Evolutionary conservation across 371 early-diverging fungal species (phyloP), one percentile per base, ranked within the genome.

Genomic region (Circinella minor): DNA sequence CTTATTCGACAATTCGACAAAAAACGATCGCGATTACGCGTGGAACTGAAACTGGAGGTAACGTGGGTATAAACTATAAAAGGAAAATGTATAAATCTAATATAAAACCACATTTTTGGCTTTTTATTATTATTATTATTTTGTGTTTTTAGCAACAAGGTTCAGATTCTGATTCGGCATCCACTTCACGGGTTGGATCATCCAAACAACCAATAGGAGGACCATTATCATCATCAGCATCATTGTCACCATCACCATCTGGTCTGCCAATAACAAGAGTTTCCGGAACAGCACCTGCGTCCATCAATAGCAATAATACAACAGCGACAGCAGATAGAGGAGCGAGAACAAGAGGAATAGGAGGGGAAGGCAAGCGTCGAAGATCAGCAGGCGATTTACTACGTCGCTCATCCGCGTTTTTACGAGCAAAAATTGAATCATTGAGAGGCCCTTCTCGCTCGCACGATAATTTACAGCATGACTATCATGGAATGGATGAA

Each of bases 371-470:
- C 18, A 61, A 48, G 55, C 63, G 68, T n/a, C 72, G 72, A 59
- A 68, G 76, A 59, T 71, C 85, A 49, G 81, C 83, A n/a, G 75
- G 80, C 43, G 80, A 80, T 54, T 66, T 84, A 57, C 70, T 84
- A 20, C 74, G 82, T 3, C 71, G 80, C 64, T 81, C 81, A 1
- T 81, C 82, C 47, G 84, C 84, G 0, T 84, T 75, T 46, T 63
- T 84, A 17, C 78, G 74, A 38, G 74, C 79, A 48, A 84, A 84
- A 66, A 71, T 84, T 34, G 79, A 81, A 47, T 67, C 69, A 39
- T 57, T 80, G 6, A 73, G 67, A 63, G 66, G 59, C 63, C 72
- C 71, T 47, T 66, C 70, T 27, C 70, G 72, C 14, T 67, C 69
- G 38, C 74, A 66, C n/a, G 54, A 66, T 55, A 63, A 73, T 61